phyloP scores from a whole-genome alignment of 352 stramenopile genomes.

The Globisporangium camurandrum region DNA sequence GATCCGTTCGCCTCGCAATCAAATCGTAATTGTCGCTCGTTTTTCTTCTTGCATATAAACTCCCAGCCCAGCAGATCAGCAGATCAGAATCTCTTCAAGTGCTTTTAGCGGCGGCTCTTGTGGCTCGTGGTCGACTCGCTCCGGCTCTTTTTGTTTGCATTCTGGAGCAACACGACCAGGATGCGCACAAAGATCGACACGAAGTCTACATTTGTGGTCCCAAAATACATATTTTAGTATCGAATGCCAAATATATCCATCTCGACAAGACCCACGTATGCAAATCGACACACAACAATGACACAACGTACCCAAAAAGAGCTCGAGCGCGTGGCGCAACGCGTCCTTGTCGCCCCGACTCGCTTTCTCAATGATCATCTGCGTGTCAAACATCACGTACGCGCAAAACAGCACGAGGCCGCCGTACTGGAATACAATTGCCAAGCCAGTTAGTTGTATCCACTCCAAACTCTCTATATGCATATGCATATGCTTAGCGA shows the following conservation, averaged over 20 bases:
- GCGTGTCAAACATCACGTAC: conserved; percentile 88
- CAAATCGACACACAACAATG: background rate
- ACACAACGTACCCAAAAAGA: conserved; percentile 81
- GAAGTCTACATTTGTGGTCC: conserved; percentile 41
- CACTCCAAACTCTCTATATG: too few relatives aligned
- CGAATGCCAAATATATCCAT: background rate
- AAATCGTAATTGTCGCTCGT: too few relatives aligned
- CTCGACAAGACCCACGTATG: background rate
- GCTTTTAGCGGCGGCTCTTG: conserved; percentile 27
- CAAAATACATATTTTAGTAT: conserved; percentile 2
- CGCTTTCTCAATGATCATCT: conserved; percentile 89
- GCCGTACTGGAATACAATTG: conserved; percentile 34
- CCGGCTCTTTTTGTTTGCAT: conserved; percentile 47
- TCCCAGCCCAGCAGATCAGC: too few relatives aligned
- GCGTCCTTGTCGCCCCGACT: conserved; percentile 76
- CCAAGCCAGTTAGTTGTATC: too few relatives aligned
- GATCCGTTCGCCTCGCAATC: too few relatives aligned
- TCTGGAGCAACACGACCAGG: conserved; percentile 71
- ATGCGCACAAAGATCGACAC: conserved; percentile 87
- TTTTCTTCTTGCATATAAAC: too few relatives aligned
- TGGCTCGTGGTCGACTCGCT: conserved; percentile 19
- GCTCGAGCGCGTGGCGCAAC: conserved; percentile 71
- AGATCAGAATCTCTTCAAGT: too few relatives aligned
- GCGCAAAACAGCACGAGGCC: conserved; percentile 85
- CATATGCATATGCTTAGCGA: too few relatives aligned